Evolutionary conservation across 2,329 filamentous ascomycete genomes (phyloP).

Genomic region (Pleurostoma richardsiae): DNA sequence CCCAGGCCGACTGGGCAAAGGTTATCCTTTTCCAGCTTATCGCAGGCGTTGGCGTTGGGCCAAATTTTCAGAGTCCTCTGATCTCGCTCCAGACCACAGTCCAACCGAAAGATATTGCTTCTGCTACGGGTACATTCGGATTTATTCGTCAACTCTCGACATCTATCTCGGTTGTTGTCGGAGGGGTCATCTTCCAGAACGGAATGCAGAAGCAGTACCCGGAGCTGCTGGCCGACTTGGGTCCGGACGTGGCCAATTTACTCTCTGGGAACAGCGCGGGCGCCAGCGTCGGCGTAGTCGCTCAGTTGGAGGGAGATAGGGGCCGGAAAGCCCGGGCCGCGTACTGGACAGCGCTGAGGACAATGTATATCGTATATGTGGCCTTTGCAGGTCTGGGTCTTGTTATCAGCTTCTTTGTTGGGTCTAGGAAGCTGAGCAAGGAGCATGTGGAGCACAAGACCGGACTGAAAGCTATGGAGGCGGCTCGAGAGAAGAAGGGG

Average conservation of each 20-base stretch:
- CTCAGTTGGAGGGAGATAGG: conserved; percentile 40
- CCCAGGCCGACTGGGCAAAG: conserved; percentile 39
- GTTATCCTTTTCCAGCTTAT: conserved; percentile 53
- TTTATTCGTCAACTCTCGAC: conserved; percentile 56
- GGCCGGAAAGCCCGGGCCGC: conserved; percentile 35
- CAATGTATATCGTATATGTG: conserved; percentile 55
- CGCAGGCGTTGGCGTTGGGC: conserved; percentile 54
- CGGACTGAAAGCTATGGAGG: conserved; percentile 38
- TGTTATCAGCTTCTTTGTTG: conserved; percentile 39
- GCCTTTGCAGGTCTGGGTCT: conserved; percentile 42
- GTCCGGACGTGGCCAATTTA: conserved; percentile 35
- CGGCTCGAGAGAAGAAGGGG: conserved; percentile 16
- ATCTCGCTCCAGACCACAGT: conserved; percentile 61
- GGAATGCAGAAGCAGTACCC: conserved; percentile 29
- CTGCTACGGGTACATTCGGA: conserved; percentile 56
- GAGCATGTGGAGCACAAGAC: conserved; percentile 55
- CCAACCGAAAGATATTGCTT: conserved; percentile 53
- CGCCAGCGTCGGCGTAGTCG: conserved; percentile 54
- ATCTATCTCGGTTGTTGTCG: conserved; percentile 53
- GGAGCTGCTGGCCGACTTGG: conserved; percentile 17
- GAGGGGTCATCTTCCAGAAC: conserved; percentile 37
- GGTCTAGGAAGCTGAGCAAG: conserved; percentile 45
- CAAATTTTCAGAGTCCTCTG: conserved; percentile 58
- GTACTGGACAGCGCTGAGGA: conserved; percentile 43
- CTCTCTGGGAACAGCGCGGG: conserved; percentile 57